Evolutionary conservation across 345 rosid species (phyloP).

Genomic region (Camelina neglecta): DNA sequence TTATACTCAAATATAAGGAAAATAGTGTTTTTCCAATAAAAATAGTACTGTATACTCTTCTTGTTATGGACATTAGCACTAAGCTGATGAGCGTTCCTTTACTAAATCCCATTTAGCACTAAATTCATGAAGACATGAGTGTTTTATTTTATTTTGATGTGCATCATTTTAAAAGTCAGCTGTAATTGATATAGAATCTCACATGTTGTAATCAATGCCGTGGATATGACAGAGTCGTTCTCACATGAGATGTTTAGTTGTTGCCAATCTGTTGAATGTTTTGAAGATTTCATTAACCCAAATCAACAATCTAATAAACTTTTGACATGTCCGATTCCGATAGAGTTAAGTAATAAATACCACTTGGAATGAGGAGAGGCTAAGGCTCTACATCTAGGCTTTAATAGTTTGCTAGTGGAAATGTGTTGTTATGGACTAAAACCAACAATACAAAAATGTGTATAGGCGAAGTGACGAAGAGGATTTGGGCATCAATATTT

Average conservation of each 20-base stretch:
- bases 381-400: neutral
- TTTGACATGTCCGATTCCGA: neutral
- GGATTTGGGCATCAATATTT: too few relatives aligned
- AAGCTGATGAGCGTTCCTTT: too few relatives aligned
- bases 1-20: too few relatives aligned
- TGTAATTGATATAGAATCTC: neutral
- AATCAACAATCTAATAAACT: neutral
- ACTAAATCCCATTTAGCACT: too few relatives aligned
- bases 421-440: neutral
- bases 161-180: too few relatives aligned
- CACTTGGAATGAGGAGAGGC: neutral
- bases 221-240: neutral
- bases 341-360: neutral
- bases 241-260: constrained; percentile 40
- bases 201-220: constrained; percentile 40
- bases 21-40: too few relatives aligned
- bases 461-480: too few relatives aligned
- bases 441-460: too few relatives aligned
- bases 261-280: neutral
- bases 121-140: too few relatives aligned
- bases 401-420: neutral
- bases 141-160: too few relatives aligned
- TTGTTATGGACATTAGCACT: too few relatives aligned
- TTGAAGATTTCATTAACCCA: constrained; percentile 10
- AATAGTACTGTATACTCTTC: too few relatives aligned